phyloP scores from a whole-genome alignment of 345 rosid genomes.

The Hibiscus tridactylites region DNA sequence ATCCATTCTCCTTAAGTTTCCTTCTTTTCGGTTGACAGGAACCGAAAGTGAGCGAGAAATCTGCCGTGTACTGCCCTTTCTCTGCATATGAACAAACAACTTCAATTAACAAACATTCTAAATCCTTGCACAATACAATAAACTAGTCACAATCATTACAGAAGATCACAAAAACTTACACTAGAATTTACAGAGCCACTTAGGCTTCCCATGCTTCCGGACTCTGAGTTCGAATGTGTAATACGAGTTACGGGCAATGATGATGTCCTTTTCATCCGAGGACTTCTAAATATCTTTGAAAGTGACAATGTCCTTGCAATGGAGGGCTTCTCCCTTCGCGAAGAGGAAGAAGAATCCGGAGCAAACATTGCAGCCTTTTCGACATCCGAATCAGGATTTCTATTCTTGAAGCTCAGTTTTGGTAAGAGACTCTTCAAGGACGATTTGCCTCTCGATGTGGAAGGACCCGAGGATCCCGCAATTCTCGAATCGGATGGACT shows the following conservation, averaged over 20 bases:
- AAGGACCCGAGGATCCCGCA: constrained; percentile 39
- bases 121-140: neutral
- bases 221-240: constrained; percentile 34
- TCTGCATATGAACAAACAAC: constrained; percentile 34
- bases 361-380: constrained; percentile 43
- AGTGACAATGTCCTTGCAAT: constrained; percentile 76
- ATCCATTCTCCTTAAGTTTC: constrained; percentile 62
- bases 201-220: constrained; percentile 33
- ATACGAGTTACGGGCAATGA: constrained; percentile 66
- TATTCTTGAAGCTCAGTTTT: constrained; percentile 51
- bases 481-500: constrained; percentile 35
- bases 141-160: neutral
- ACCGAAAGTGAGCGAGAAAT: constrained; percentile 82
- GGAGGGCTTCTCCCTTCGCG: constrained; percentile 48
- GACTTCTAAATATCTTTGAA: constrained; percentile 62
- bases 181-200: constrained; percentile 34
- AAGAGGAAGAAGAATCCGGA: constrained; percentile 29
- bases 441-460: constrained; percentile 47
- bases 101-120: neutral
- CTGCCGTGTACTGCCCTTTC: constrained; percentile 33
- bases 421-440: constrained; percentile 57
- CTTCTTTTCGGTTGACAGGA: constrained; percentile 60
- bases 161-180: constrained; percentile 36
- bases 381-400: constrained; percentile 37
- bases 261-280: constrained; percentile 70